Evolutionary conservation across 2,329 filamentous ascomycete species (phyloP), one percentile per base, ranked within the genome.

Genomic region (Monosporascus sp.): DNA sequence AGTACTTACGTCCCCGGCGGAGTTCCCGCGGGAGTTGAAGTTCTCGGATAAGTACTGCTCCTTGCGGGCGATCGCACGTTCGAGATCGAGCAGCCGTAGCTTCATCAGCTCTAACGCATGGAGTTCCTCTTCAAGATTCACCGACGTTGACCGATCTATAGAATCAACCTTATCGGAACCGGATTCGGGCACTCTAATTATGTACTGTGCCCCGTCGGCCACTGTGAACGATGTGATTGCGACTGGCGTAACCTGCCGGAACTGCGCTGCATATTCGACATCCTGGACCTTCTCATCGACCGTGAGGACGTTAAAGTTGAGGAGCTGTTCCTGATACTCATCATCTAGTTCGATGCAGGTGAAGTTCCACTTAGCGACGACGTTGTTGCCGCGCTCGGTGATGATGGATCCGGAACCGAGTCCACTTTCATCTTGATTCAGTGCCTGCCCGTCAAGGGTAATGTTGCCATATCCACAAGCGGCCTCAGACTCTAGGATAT

Each of bases 401-500:
- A 65, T 64, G 51, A 81, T 65, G 20, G 68, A 61, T 20, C 76
- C 77, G 31, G 69, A 70, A 48, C 77, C 77, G 44, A 61, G 54
- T n/a, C 72, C 72, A 51, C 69, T 63, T 20, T 63, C 69, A 44
- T 71, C 67, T 54, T 74, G 72, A 17, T 66, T 57, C 5, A 81
- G 67, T 5, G 63, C 39, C 53, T 76, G 71, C 54, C 72, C 75
- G 62, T 79, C 75, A 54, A 82, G 62, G 18, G 71, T 74, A 53
- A 80, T 67, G 57, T 76, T 77, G 57, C 71, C 73, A 60, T 67
- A 68, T 3, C 73, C 77, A 59, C 79, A 81, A 25, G 73, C 67
- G n/a, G 70, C 63, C 9, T 67, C 65, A 9, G 77, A 75, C 53
- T 76, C 72, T 35, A 73, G 63, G 38, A 81, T 65, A 56, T 78